Base-by-base conservation (phyloP, 1,284 basidiomycete genomes). In the Caloboletus inedulis region DNA sequence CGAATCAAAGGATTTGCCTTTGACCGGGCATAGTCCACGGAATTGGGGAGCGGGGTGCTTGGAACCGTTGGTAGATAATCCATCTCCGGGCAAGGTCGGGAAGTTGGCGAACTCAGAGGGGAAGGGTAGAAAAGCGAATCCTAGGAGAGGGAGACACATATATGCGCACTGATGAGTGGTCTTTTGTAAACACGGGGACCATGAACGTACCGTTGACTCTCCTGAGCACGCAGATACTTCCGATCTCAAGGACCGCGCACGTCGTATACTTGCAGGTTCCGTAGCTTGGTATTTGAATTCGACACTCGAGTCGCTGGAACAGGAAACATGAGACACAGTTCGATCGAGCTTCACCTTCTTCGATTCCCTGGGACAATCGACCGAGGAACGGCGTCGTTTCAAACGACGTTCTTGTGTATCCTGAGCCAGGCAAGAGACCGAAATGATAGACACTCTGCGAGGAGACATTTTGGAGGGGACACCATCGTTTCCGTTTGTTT, bases 251-350 rank as follows among this genome's bases (percentile, higher is more conserved):
- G 65, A 67, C 12, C 27, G 51, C 1, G 65, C 67, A 25, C 67
- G 66, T 50, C 65, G 65, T n/a, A 68, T 14, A 18, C 65, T 70
- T 7, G 65, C 65, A 29, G 63, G 63, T 14, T 57, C 47, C 21
- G 49, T 63, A 12, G 65, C 62, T 29, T 47, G 34, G 25, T 65
- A 69, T 35, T 29, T 47, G 13, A 47, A 41, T 42, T 49, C 43
- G 21, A 23, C n/a, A 16, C 36, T 48, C 29, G 35, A 19, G 1
- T 53, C 14, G 14, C 44, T 49, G 29, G 39, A 18, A 6, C 46
- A 36, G 2, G 50, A 42, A 14, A 54, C n/a, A 42, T 36, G 44
- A 8, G 57, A 54, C 7, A 37, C 6, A 7, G 30, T 31, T 37
- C 37, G 37, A 33, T 60, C 54, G n/a, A 56, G 51, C 43, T 61